Evolutionary conservation across 2,329 filamentous ascomycete genomes (phyloP).

Genomic region (Cyanodermella asteris): DNA sequence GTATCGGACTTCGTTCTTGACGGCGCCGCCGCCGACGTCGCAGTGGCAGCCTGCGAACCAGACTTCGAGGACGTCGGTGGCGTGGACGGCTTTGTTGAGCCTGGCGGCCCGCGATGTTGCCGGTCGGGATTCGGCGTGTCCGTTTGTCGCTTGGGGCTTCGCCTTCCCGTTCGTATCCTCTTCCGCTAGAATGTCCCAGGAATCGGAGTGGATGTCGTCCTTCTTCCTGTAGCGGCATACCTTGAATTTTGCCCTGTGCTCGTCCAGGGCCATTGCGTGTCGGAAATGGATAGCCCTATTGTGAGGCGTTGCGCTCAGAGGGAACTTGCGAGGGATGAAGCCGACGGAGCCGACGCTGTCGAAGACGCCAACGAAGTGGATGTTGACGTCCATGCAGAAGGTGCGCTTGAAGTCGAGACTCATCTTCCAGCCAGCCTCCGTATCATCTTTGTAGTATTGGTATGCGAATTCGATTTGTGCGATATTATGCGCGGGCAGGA

Average conservation of each 20-base stretch:
- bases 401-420: constrained; percentile 22
- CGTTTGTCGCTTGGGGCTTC: too few species aligned
- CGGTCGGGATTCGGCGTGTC: too few species aligned
- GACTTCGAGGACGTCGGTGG: constrained; percentile 15
- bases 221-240: constrained; percentile 14
- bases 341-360: constrained; percentile 21
- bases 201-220: constrained; percentile 1
- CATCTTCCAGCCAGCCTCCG: constrained; percentile 18
- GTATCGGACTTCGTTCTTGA: constrained; percentile 19
- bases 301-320: constrained; percentile 17
- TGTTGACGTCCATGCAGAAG: constrained; percentile 21
- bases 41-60: too few species aligned
- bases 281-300: constrained; percentile 18
- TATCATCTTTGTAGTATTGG: constrained; percentile 22
- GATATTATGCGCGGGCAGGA: constrained; percentile 15
- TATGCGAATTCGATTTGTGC: constrained; percentile 22
- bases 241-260: constrained; percentile 24
- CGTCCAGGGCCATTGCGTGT: constrained; percentile 23
- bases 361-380: constrained; percentile 23
- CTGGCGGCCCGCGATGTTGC: too few species aligned
- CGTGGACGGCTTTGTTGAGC: too few species aligned
- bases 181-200: neutral
- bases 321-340: constrained; percentile 18
- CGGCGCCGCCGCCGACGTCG: constrained; percentile 25
- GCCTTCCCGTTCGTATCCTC: constrained; percentile 3